These are phyloP conservation scores for Russula compacta DNA, from an alignment of 768 basidiomycete species.

Conservation along the genomic window DNA sequence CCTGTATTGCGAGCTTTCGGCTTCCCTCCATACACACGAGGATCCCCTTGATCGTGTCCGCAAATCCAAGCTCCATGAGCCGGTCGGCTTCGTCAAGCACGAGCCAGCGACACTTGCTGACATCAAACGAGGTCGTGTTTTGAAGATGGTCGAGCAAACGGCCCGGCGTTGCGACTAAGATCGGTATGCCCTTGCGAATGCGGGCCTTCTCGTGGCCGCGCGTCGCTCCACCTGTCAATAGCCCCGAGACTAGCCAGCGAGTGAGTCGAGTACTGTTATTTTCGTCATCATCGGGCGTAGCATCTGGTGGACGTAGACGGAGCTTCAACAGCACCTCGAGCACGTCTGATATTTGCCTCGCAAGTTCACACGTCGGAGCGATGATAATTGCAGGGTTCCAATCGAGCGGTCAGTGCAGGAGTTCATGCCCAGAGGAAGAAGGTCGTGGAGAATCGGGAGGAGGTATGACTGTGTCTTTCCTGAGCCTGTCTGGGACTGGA, in stretches of 20 bases:
- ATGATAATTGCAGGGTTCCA: slow-evolving; percentile 93
- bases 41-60: slow-evolving; percentile 89
- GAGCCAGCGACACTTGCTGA: no score
- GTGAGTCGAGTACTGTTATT: slow-evolving; percentile 45
- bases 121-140: no score
- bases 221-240: no score
- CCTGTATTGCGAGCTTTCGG: no score
- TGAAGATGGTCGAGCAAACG: no score
- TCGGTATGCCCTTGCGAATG: slow-evolving; percentile 88
- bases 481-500: no score
- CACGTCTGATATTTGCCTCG: slow-evolving; percentile 96
- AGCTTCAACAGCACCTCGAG: slow-evolving; percentile 72
- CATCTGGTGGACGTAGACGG: slow-evolving; percentile 52
- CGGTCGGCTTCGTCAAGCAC: slow-evolving; percentile 96
- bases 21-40: slow-evolving; percentile 71
- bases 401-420: slow-evolving; percentile 93
- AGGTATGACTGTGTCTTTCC: slow-evolving; percentile 90
- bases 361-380: slow-evolving; percentile 91
- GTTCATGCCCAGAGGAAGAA: slow-evolving; percentile 79
- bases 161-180: no score
- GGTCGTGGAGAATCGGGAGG: slow-evolving; percentile 89
- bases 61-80: slow-evolving; percentile 96
- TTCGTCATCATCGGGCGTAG: slow-evolving; percentile 40
- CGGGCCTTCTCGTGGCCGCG: slow-evolving; percentile 93
- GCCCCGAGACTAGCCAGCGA: no score